Percentiles rank a stretch among this genome's conserved stretches.
Evolutionary conservation across 345 rosid genomes (phyloP).

Genomic region (Rhizophora mangle): DNA sequence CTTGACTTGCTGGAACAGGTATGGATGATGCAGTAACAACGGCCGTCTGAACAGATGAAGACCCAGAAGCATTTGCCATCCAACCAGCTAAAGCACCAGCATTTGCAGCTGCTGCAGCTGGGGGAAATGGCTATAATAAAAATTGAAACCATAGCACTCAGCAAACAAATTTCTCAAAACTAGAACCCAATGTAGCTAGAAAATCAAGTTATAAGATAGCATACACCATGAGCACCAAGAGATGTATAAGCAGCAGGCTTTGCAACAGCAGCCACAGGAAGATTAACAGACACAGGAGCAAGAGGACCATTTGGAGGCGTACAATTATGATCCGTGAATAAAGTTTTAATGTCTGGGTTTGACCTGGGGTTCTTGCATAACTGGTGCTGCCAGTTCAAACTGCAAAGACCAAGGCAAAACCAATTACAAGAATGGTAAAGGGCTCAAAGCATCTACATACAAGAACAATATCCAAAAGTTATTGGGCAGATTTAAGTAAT

Average conservation of each 20-base stretch:
- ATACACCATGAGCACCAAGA: constrained; percentile 61
- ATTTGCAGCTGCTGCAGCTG: constrained; percentile 54
- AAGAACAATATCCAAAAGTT: background rate
- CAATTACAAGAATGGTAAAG: too few relatives aligned
- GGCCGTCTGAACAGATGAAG: constrained; percentile 85
- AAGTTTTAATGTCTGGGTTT: constrained; percentile 81
- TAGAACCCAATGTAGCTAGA: background rate
- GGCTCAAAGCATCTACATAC: background rate
- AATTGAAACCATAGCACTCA: constrained; percentile 7
- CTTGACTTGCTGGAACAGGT: constrained; percentile 75
- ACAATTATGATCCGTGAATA: constrained; percentile 74
- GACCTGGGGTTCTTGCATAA: constrained; percentile 80
- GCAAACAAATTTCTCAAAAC: constrained; percentile 1
- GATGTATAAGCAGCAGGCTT: constrained; percentile 56
- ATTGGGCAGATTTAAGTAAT: background rate
- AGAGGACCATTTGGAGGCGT: constrained; percentile 66
- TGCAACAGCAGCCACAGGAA: constrained; percentile 52
- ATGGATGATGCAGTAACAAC: constrained; percentile 77
- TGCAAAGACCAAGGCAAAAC: constrained; percentile 24
- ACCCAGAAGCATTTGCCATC: constrained; percentile 74
- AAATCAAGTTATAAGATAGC: constrained; percentile 13
- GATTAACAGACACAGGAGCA: constrained; percentile 57
- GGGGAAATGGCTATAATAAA: constrained; percentile 52
- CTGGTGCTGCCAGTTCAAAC: constrained; percentile 94
- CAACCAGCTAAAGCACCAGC: constrained; percentile 78